Percentiles rank a stretch among this genome's conserved stretches.
Conservation (phyloP, 139 green algal genomes). For the Yamagishiella unicocca region DNA sequence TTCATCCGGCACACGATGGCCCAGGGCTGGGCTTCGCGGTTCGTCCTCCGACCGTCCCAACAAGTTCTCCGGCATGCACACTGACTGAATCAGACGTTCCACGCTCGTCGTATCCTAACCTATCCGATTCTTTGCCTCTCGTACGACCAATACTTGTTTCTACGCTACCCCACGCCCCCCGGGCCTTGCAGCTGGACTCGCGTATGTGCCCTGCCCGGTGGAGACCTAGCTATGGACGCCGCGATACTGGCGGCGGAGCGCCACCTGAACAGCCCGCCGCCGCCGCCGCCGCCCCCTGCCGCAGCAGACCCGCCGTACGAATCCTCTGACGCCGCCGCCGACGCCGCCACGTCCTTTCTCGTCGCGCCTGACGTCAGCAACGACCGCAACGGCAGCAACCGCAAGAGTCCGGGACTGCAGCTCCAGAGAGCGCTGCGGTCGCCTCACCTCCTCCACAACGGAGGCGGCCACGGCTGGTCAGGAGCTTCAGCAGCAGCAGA, state of each 20-base stretch:
- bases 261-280: background rate
- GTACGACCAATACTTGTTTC: background rate
- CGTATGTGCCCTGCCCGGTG: background rate
- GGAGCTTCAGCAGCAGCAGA: no score
- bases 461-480: no score
- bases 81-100: no score
- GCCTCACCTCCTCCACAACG: background rate
- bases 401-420: no score
- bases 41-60: no score
- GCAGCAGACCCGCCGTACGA: background rate
- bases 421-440: no score
- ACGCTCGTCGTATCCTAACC: background rate
- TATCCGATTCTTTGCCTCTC: background rate
- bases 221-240: background rate
- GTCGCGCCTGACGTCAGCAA: background rate
- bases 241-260: constrained; percentile 2
- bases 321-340: background rate
- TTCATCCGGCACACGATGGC: no score
- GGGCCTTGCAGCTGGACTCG: constrained; percentile 4
- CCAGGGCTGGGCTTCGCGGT: no score
- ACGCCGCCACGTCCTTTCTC: background rate
- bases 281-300: background rate
- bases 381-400: background rate
- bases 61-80: no score
- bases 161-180: background rate